Base-by-base conservation (phyloP, 768 basidiomycete genomes). In the Leccinellum rugosiceps region DNA sequence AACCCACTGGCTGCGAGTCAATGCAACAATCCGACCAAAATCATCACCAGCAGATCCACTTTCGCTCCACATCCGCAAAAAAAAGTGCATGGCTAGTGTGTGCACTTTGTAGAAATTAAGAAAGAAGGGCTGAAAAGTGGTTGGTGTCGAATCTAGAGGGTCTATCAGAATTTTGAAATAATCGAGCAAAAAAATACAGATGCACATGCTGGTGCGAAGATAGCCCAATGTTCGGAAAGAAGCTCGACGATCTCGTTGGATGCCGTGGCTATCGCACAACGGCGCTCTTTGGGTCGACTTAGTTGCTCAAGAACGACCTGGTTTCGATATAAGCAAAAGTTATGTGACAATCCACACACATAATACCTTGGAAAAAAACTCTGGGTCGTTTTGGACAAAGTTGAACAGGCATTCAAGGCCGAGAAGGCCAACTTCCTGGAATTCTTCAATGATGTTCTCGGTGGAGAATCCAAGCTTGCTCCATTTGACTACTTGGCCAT, bases 51-150 rank as follows among this genome's bases (percentile, higher is more conserved):
- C 84, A 1, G 94, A 89, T 13, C 87, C 86, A 65, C 89, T 90
- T 69, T 96, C 94, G 63, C 80, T 83, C 92, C 92, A 96, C 85
- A 96, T 93, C 32, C 91, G 83, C n/a, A 92, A 75, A 74, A 95
- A 95, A 76, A 95, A 94, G 47, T 83, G 83, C 4, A 87, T 84
- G 6, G 89, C 88, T n/a, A 94, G 75, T 10, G 80, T 76, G 71
- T 97, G 94, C 5, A 93, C 86, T 60, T 81, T 85, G 67, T 82
- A 80, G 66, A 94, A 91, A 63, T 90, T 90, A 61, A 95, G 79
- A 74, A 95, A 90, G 75, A 93, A 92, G 0, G 92, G 92, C 60
- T 90, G 86, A 70, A 91, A 93, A 2, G 84, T 82, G 3, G 88
- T 88, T 4, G 89, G 85, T 2, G 90, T 88, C 3, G 91, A 86